Evolutionary conservation across 1,284 basidiomycete genomes (phyloP), one percentile per base, ranked within the genome.

Genomic region (Ganoderma sinense): DNA sequence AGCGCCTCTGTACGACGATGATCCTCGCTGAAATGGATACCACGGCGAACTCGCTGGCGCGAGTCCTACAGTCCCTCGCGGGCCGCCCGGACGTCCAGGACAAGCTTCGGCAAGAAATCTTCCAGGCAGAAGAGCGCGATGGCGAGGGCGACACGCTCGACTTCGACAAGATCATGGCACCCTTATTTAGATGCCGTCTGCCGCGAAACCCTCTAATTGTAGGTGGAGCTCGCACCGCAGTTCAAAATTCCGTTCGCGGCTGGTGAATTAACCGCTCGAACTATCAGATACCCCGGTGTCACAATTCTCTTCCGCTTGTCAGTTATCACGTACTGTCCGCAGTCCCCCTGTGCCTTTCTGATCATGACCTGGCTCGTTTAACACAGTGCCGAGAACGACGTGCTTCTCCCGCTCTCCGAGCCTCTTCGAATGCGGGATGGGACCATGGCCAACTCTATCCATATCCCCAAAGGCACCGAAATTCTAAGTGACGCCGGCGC

Each of bases 21-120:
- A 69, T 77, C 13, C 75, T 78, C 45, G 75, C 75, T 3, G 75
- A 69, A 0, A 76, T 72, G 67, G 73, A 75, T 68, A 76, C 76
- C 13, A 75, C 76, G 2, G 73, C 74, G 4, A 75, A 73, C 60
- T 63, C 73, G n/a, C 67, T 76, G 59, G 71, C 72, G n/a, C 73
- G 73, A 36, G 66, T 74, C 18, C 62, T 74, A 0, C 55, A 75
- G 45, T 62, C 73, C 13, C 71, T 77, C 23, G 73, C 74, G 2
- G 59, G 69, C 58, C 41, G 75, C 56, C 74, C 69, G 3, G 69
- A 74, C 16, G 67, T 70, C 2, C 75, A 77, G 58, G 73, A 75
- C 56, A 72, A 66, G 60, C 69, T 76, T 11, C 71, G 75, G 11
- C 65, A 67, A 8, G 75, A 77, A 65, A 69, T 76, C 48, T 29